phyloP scores from a whole-genome alignment of 139 green algal genomes.

The Coccomyxa sp. region DNA sequence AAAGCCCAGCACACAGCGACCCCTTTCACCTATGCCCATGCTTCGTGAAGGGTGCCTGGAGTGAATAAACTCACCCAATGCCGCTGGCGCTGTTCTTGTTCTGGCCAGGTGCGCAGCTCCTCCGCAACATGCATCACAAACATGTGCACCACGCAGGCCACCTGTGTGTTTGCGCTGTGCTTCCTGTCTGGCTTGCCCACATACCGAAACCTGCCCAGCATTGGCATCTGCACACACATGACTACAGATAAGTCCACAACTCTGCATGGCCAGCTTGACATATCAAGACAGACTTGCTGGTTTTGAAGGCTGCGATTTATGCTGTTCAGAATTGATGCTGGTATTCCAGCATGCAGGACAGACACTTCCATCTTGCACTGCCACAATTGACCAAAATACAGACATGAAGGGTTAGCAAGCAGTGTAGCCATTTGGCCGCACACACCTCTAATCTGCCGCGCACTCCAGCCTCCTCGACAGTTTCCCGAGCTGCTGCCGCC shows the following conservation, averaged over 20 bases:
- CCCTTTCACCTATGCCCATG: too few species aligned
- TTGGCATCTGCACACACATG: constrained; percentile 44
- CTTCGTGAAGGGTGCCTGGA: too few species aligned
- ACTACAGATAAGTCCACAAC: constrained; percentile 1
- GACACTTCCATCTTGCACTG: not conserved
- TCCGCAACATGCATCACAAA: constrained; percentile 81
- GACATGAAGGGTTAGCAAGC: not conserved
- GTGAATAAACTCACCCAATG: constrained; percentile 62
- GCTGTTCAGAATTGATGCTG: not conserved
- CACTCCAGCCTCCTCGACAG: constrained; percentile 90
- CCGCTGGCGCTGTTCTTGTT: constrained; percentile 56
- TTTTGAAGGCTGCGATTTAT: too few species aligned
- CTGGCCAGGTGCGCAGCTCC: constrained; percentile 81
- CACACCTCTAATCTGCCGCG: constrained; percentile 67
- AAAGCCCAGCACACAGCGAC: too few species aligned
- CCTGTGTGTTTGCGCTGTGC: constrained; percentile 17
- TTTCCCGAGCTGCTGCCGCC: constrained; percentile 75
- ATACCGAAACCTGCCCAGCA: constrained; percentile 72
- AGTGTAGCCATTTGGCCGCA: not conserved
- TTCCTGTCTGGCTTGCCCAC: constrained; percentile 41
- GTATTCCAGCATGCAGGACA: not conserved
- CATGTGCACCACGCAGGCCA: constrained; percentile 66
- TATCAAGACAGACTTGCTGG: too few species aligned
- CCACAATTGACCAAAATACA: not conserved
- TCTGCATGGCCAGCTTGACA: not conserved